Base-by-base conservation (phyloP, 1,139 yeast genomes). In the Pichia sp. region DNA sequence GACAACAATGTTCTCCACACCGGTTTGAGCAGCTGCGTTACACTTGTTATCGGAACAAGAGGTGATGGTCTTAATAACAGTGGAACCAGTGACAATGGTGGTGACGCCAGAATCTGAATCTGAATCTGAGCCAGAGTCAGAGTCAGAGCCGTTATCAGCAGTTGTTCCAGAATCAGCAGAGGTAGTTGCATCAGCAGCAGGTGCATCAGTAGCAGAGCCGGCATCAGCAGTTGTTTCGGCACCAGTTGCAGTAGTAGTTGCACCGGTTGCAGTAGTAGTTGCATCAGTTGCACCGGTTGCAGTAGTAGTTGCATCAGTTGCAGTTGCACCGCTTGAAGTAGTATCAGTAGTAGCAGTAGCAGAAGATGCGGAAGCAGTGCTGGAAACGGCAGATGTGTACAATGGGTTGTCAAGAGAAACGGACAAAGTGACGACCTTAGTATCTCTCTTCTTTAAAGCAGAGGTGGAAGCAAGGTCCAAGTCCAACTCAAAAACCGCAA, bases 31-130 rank as follows among this genome's bases (percentile, higher is more conserved):
- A 7, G 14, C 22, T 4, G 41, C 42, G 9, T 47, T 16, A 36
- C 57, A 52, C n/a, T 22, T 19, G 14, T 43, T 33, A 7, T 33
- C 46, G 12, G 52, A 40, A 34, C 52, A 50, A 7, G 44, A 33
- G 22, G 45, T 39, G 28, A 44, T 34, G 15, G 46, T 38, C 20
- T 38, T 21, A 17, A 42, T 32, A 15, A 28, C 32, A 18, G 45
- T 37, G 14, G 38, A 31, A 11, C 30, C 28, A 14, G 23, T 16
- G 15, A 28, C 13, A 20, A 22, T n/a, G n/a, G n/a, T n/a, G n/a
- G n/a, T n/a, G n/a, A n/a, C n/a, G n/a, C n/a, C 37, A 13, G 37
- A 24, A 16, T 17, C 22, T 14, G 32, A 11, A 14, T 18, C 22
- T 7, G 35, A 17, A 18, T 26, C 26, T 14, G 32, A 13, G 9